Conservation (phyloP, 371 early-diverging fungal species). For the Mortierella sp. region DNA sequence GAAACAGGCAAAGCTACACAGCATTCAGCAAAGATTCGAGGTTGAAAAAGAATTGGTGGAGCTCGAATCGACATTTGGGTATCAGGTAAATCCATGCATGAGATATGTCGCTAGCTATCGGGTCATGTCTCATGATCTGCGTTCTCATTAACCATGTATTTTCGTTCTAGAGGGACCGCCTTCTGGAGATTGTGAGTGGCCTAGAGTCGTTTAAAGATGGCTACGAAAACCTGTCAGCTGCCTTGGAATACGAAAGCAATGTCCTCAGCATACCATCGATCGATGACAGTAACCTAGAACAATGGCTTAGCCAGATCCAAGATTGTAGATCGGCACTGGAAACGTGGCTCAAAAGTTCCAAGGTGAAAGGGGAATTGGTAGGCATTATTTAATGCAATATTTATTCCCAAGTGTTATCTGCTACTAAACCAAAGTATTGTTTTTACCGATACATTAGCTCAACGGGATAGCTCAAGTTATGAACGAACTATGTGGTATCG, state of each 20-base stretch:
- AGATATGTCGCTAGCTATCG: not conserved
- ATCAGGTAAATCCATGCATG: constrained; percentile 17
- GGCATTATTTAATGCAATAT: not conserved
- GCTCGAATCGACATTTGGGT: constrained; percentile 27
- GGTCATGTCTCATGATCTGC: not conserved
- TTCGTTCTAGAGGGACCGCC: constrained; percentile 27
- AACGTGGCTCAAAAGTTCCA: not conserved
- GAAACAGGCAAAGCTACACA: constrained; percentile 16
- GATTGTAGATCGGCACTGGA: constrained; percentile 24
- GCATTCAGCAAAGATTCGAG: constrained; percentile 23
- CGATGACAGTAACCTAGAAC: constrained; percentile 16
- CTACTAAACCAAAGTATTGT: not conserved
- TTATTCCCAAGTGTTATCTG: not conserved
- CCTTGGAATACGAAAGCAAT: constrained; percentile 21
- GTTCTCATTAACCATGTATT: not conserved
- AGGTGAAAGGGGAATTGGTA: constrained; percentile 19
- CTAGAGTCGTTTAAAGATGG: constrained; percentile 17
- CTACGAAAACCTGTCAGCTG: constrained; percentile 17
- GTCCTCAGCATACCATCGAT: constrained; percentile 16
- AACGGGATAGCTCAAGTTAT: constrained; percentile 24
- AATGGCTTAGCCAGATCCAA: constrained; percentile 32
- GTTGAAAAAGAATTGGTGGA: constrained; percentile 34
- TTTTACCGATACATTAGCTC: constrained; percentile 2
- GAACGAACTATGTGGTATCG: constrained; percentile 13
- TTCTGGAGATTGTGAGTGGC: constrained; percentile 15